Evolutionary conservation across 306 rosid species (phyloP), one percentile per base, ranked within the genome.

Genomic region (Fagus sylvatica): DNA sequence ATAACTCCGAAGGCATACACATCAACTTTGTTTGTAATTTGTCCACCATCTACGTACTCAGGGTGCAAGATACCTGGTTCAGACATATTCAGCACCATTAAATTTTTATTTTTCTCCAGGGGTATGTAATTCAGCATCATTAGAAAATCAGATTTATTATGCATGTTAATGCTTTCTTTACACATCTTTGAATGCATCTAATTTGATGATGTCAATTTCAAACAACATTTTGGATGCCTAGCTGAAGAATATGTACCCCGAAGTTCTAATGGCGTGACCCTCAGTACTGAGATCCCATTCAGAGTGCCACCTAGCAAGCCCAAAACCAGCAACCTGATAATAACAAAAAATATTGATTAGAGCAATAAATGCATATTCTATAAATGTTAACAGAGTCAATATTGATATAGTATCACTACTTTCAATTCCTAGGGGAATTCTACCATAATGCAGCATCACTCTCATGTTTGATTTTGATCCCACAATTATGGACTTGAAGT

Each of bases 1-100:
- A 95, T 87, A 75, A 92, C 80, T 70, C 98, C 98, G 65, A 92
- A 95, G 80, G 98, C 97, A 49, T 95, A 92, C 40, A 92, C 98
- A 76, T 95, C 98, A 49, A 88, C 90, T 86, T 91, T 95, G 65
- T 85, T 89, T 5, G 98, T 88, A 75, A 91, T 87, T 69, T 89
- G 86, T 70, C 93, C 93, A 9, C 92, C 81, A 17, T 90, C 94
- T 41, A 87, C 82, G 85, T 87, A 88, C 83, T 95, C 98, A 32
- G 94, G 98, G 41, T n/a, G 98, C 98, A 76, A 92, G 88, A 79
- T 95, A 95, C 93, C 98, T 92, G 82, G 46, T 51, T 83, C 70
- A 73, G 66, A 53, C 64, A 83, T 54, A 72, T 77, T 57, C 81
- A 69, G 36, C 53, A 72, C 71, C 74, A 55, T 85, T 69, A 77